Conservation (phyloP, 805 yeast genomes). For the Candida anglica region DNA sequence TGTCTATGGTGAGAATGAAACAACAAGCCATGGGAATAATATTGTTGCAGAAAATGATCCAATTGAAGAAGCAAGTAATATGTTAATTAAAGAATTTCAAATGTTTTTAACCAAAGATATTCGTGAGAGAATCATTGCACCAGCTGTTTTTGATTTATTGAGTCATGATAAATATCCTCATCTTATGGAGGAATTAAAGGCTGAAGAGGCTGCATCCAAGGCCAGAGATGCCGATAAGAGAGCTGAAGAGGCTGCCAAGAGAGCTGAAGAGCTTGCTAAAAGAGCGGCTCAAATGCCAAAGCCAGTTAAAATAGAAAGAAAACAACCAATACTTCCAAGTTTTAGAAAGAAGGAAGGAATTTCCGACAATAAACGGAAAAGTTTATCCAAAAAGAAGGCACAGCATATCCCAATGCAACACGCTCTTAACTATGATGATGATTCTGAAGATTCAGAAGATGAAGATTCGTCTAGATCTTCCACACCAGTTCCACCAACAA, state of each 20-base stretch:
- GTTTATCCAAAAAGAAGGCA: slow-evolving; percentile 20
- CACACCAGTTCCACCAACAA: slow-evolving; percentile 27
- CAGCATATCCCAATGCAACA: slow-evolving; percentile 49
- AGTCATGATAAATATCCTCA: slow-evolving; percentile 58
- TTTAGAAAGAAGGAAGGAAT: slow-evolving; percentile 26
- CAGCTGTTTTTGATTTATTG: slow-evolving; percentile 58
- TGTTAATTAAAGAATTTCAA: slow-evolving; percentile 61
- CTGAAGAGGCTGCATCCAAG: slow-evolving; percentile 16
- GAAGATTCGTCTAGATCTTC: slow-evolving; percentile 32
- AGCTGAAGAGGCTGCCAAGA: neutral
- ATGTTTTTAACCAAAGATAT: slow-evolving; percentile 65
- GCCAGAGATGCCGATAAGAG: neutral
- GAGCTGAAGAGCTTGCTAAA: slow-evolving; percentile 10
- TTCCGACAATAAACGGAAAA: slow-evolving; percentile 6
- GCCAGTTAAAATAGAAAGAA: slow-evolving; percentile 16
- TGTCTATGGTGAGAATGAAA: slow-evolving; percentile 9
- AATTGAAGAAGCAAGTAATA: slow-evolving; percentile 54
- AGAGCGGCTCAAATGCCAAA: slow-evolving; percentile 17
- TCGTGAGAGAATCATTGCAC: slow-evolving; percentile 68
- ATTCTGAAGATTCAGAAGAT: slow-evolving; percentile 29
- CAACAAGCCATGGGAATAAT: slow-evolving; percentile 8
- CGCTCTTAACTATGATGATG: slow-evolving; percentile 43
- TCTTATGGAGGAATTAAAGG: slow-evolving; percentile 30
- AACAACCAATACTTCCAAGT: slow-evolving; percentile 23
- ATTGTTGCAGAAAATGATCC: slow-evolving; percentile 20